Evolutionary conservation across 2,329 filamentous ascomycete species (phyloP), one percentile per base, ranked within the genome.

Genomic region (Volutella citrinella): DNA sequence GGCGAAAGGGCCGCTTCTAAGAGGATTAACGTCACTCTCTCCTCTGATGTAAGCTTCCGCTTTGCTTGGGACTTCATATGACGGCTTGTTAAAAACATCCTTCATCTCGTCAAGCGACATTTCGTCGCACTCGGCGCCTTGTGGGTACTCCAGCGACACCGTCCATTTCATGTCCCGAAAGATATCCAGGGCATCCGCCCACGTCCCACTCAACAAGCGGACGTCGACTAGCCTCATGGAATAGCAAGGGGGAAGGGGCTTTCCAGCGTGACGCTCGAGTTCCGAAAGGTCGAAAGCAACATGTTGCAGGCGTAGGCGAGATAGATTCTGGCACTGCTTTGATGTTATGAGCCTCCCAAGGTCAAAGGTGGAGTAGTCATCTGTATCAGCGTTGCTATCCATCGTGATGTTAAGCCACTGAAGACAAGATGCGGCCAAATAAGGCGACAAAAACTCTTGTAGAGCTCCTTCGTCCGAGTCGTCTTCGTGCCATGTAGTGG

Each of bases 181-280:
- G 17, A 8, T 17, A 31, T 31, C 29, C 29, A 31, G 23, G 23
- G n/a, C 29, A 15, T 22, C 29, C 29, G 12, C 29, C 29, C 29
- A 31, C 20, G 29, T 31, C n/a, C 29, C 29, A 20, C 29, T 31
- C 17, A 31, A 20, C 29, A 31, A 31, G n/a, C 19, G 29, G 29
- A 31, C 19, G 23, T 20, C 11, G 10, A 22, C 29, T 15, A 31
- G 19, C 14, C 14, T 23, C 19, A 22, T 22, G 19, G 12, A 11
- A 14, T 12, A 31, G 23, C n/a, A 31, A 22, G 29, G 12, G 9
- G 14, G 13, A 15, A 15, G n/a, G 19, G 13, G 10, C 18, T 14
- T 31, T 19, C 29, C n/a, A 11, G 23, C 10, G 19, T 22, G 23
- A 31, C 22, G 18, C 29, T 31, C 19, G 29, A 31, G 17, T 10